Base-by-base conservation (phyloP, 257 asterid genomes). In the Cynanchum wilfordii region DNA sequence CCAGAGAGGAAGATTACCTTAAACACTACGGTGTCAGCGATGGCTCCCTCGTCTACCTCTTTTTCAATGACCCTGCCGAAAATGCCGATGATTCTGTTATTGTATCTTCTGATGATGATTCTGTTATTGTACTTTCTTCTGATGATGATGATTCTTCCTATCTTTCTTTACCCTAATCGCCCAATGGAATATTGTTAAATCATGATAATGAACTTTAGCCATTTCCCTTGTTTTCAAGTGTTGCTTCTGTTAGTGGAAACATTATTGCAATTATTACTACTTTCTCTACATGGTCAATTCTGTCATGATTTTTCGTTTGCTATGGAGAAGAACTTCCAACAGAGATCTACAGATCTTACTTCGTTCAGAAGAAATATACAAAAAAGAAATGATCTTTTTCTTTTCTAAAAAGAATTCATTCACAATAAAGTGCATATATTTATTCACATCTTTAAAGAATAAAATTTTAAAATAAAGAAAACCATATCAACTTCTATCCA, bases 31-130 rank as follows among this genome's bases (percentile, higher is more conserved):
- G 96, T 1, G 83, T 93, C 36, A n/a, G 25, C 58, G 92, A 89
- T 56, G 83, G 89, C 73, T 91, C 96, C 50, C 96, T 76, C 56
- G 62, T 91, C 64, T 89, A 89, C 68, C 75, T 91, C 50, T 85
- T 89, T 73, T 82, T 89, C 38, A 33, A 5, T 10, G 30, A 52
- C 30, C 76, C 76, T 7, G 56, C 24, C 13, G 79, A 59, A 2
- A 71, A 82, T 12, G 82, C 27, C 25, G 12, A 73, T 22, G 9
- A 73, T 70, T 44, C 82, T 42, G 75, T n/a, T n/a, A n/a, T n/a
- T n/a, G n/a, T n/a, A 47, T 38, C 51, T 78, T 74, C 79, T 76
- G 63, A n/a, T n/a, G 12, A 73, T 22, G 9, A 73, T 70, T 44
- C 82, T 42, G 75, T n/a, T n/a, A n/a, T n/a, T n/a, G n/a, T n/a